Conservation (phyloP, 2,329 filamentous ascomycete genomes). For the Aspergillus sp. region DNA sequence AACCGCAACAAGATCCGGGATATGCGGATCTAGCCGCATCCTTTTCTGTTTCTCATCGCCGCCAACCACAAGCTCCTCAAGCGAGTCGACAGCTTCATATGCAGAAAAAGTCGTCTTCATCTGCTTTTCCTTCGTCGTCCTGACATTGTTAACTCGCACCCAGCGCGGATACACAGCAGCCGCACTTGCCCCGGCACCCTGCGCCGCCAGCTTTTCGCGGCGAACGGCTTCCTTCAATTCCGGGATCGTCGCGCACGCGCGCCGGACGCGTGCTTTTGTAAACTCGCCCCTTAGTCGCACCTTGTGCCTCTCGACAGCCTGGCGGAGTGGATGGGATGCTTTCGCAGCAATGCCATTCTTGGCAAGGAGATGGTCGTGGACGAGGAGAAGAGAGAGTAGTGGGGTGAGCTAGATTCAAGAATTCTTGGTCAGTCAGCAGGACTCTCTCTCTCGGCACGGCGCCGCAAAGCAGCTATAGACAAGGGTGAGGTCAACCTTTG, state of each 20-base stretch:
- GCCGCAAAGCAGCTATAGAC: background rate
- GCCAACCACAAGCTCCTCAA: slow-evolving; percentile 56
- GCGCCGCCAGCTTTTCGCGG: slow-evolving; percentile 42
- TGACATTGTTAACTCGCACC: slow-evolving; percentile 83
- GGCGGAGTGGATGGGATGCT: slow-evolving; percentile 72
- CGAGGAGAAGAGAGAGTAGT: slow-evolving; percentile 73
- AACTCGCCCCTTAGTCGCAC: slow-evolving; percentile 78
- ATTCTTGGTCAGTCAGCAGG: slow-evolving; percentile 40
- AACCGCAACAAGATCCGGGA: slow-evolving; percentile 81
- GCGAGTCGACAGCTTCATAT: slow-evolving; percentile 57
- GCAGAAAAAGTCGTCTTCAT: slow-evolving; percentile 70
- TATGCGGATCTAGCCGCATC: slow-evolving; percentile 66
- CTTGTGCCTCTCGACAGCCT: slow-evolving; percentile 77
- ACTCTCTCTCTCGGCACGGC: background rate
- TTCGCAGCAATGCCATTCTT: slow-evolving; percentile 82
- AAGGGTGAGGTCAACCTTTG: slow-evolving; percentile 63
- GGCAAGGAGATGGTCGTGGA: slow-evolving; percentile 80
- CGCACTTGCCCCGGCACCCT: slow-evolving; percentile 33
- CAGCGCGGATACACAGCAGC: slow-evolving; percentile 70
- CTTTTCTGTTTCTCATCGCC: slow-evolving; percentile 27
- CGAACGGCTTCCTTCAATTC: slow-evolving; percentile 52
- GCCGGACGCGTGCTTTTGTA: slow-evolving; percentile 71
- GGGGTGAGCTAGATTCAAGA: slow-evolving; percentile 67
- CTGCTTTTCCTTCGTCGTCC: slow-evolving; percentile 68
- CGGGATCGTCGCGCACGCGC: slow-evolving; percentile 68